These are phyloP conservation scores for Cubamyces lactineus DNA, from an alignment of 768 basidiomycete species.

Conservation along the genomic window DNA sequence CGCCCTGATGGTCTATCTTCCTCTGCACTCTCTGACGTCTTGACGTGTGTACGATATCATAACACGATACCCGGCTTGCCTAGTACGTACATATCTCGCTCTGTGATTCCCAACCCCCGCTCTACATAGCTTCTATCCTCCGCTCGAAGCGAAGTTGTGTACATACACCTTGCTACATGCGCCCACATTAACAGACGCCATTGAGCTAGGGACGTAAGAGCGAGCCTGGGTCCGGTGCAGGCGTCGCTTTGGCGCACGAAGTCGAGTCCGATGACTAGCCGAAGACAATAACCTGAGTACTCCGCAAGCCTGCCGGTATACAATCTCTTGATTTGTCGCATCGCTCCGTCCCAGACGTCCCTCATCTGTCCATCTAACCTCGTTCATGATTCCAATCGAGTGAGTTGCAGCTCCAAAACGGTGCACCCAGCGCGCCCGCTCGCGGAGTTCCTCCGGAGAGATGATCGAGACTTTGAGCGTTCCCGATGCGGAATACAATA, in stretches of 20 bases:
- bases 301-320: conserved; percentile 3
- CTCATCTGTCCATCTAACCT: background rate
- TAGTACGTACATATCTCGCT: too few species aligned
- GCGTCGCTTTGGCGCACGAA: background rate
- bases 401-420: background rate
- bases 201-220: background rate
- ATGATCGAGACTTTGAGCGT: conserved; percentile 10
- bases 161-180: background rate
- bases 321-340: background rate
- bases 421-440: background rate
- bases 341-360: background rate
- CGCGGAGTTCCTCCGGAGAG: conserved; percentile 13
- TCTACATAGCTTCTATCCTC: background rate
- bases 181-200: too few species aligned
- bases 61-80: too few species aligned
- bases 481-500: conserved; percentile 29
- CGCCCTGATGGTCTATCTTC: background rate
- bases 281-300: conserved; percentile 22
- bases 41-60: too few species aligned
- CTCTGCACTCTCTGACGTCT: background rate
- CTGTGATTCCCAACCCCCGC: too few species aligned
- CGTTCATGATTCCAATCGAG: background rate
- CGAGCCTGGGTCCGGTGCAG: conserved; percentile 1
- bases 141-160: background rate
- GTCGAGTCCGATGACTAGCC: conserved; percentile 14